These are phyloP conservation scores for Kluyveromyces nonfermentans DNA, from an alignment of 805 yeast species.

Conservation along the genomic window DNA sequence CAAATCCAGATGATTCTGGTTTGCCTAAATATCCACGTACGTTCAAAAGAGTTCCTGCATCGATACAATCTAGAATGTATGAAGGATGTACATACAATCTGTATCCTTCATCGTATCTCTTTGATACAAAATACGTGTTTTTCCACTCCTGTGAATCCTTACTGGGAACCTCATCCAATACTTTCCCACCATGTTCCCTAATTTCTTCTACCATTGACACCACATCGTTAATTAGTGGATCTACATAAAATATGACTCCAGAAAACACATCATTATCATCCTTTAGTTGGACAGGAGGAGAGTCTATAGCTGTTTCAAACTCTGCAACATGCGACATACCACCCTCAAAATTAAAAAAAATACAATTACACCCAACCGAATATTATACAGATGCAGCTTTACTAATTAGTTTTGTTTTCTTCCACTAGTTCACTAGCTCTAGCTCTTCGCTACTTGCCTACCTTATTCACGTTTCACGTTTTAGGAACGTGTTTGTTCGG, in stretches of 20 bases:
- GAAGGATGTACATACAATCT: constrained; percentile 2
- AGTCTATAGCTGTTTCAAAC: constrained; percentile 21
- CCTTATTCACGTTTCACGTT: neutral
- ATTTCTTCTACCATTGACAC: constrained; percentile 12
- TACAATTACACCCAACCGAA: neutral
- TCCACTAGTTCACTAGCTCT: neutral
- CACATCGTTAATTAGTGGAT: neutral
- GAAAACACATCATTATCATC: constrained; percentile 1
- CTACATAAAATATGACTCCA: neutral
- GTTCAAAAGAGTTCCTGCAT: constrained; percentile 2
- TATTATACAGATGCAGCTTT: neutral
- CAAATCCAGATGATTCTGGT: constrained; percentile 2
- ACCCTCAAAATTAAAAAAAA: too few species aligned
- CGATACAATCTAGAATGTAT: constrained; percentile 1
- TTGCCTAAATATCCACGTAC: constrained; percentile 2
- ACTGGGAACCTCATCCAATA: constrained; percentile 16
- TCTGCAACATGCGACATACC: constrained; percentile 17
- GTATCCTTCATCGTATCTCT: constrained; percentile 1
- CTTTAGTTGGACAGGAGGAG: constrained; percentile 1
- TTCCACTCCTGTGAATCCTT: constrained; percentile 5
- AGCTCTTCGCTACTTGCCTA: neutral
- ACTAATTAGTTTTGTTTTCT: too few species aligned
- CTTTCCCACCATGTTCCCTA: constrained; percentile 18
- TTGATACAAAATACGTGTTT: constrained; percentile 20
- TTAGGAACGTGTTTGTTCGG: constrained; percentile 1